These are phyloP conservation scores for Cordyceps farinosa DNA, from an alignment of 2,329 filamentous ascomycete species.

Conservation along the genomic window DNA sequence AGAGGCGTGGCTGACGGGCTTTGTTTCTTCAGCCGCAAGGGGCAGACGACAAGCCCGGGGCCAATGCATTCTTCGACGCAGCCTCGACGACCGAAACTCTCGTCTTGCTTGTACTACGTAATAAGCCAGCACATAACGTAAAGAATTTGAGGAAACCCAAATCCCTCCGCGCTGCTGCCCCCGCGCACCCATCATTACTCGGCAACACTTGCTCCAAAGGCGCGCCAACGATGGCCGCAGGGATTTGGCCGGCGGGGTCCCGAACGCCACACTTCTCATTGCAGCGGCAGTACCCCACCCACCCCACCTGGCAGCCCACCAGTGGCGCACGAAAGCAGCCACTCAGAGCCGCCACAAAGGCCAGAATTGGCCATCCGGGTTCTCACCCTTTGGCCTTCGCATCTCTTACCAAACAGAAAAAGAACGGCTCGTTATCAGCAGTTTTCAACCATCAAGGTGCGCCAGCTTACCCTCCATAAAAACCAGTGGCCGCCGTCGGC, in stretches of 20 bases:
- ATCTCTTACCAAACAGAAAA: not conserved
- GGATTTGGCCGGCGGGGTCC: slow-evolving; percentile 3
- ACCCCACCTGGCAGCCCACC: not conserved
- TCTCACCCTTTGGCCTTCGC: slow-evolving; percentile 1
- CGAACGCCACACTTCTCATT: slow-evolving; percentile 2
- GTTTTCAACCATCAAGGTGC: slow-evolving; percentile 1
- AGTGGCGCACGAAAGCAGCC: slow-evolving; percentile 3
- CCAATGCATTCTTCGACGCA: no score
- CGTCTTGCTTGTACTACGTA: no score
- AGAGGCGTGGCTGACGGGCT: no score
- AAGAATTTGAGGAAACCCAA: no score
- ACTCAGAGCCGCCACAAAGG: not conserved
- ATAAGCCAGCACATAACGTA: no score
- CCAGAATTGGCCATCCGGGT: slow-evolving; percentile 18
- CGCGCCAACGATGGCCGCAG: not conserved
- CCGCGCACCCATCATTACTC: not conserved
- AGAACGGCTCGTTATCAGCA: not conserved
- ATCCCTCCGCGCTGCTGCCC: not conserved
- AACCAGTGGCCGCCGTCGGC: not conserved
- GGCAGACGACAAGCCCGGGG: no score
- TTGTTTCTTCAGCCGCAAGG: no score
- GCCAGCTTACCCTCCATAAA: not conserved
- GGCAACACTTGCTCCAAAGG: no score
- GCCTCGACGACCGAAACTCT: no score
- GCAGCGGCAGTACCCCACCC: not conserved